phyloP scores from a whole-genome alignment of 2,329 filamentous ascomycete genomes.

The Acephala macrosclerotiorum region DNA sequence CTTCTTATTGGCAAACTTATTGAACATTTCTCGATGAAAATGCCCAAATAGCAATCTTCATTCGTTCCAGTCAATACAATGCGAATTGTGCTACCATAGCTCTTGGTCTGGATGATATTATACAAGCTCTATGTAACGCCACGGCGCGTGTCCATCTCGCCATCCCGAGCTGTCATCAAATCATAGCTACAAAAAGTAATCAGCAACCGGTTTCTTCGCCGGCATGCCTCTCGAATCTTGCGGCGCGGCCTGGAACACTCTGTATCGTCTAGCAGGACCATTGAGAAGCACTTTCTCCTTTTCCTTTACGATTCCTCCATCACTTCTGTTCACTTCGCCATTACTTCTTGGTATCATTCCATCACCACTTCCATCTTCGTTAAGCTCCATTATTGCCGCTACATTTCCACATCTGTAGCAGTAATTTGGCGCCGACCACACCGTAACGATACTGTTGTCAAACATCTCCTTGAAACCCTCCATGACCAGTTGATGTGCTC shows the following conservation, averaged over 20 bases:
- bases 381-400: slow-evolving; percentile 90
- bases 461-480: slow-evolving; percentile 99
- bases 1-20: too few species aligned
- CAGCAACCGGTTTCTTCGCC: slow-evolving; percentile 82
- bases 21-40: too few species aligned
- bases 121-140: slow-evolving; percentile 11
- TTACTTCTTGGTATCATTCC: slow-evolving; percentile 44
- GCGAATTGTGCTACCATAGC: background rate
- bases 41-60: too few species aligned
- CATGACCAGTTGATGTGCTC: slow-evolving; percentile 98
- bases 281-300: slow-evolving; percentile 59
- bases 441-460: slow-evolving; percentile 91
- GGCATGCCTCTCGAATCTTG: slow-evolving; percentile 98
- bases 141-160: background rate
- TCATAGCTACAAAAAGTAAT: slow-evolving; percentile 6
- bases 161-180: background rate
- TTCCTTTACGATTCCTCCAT: slow-evolving; percentile 59
- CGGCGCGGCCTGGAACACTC: slow-evolving; percentile 95
- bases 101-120: background rate
- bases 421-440: slow-evolving; percentile 98
- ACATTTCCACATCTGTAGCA: slow-evolving; percentile 94
- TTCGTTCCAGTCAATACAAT: background rate
- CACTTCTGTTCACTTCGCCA: slow-evolving; percentile 60
- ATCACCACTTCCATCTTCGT: slow-evolving; percentile 84
- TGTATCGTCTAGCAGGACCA: slow-evolving; percentile 87